Base-by-base conservation (phyloP, 2,329 filamentous ascomycete species). In the Talaromyces sp. region DNA sequence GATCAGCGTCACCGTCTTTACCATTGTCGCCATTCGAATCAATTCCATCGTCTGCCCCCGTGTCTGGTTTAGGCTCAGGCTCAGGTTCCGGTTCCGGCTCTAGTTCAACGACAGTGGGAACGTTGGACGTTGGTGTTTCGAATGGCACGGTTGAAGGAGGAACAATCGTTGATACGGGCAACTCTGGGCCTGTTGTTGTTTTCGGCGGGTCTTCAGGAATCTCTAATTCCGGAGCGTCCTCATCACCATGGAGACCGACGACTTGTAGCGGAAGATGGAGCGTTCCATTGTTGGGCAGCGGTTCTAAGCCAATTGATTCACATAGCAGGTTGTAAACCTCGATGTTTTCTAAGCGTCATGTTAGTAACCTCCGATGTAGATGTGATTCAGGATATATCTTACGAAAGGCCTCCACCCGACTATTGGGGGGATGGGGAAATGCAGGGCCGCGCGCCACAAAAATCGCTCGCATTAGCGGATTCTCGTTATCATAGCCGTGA, bases 301-400 rank as follows among this genome's bases (percentile, higher is more conserved):
- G 90, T 4, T 74, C 73, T 60, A 97, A 78, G 12, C 88, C 87
- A 27, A 97, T 76, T 0, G 90, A 92, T 75, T 97, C 92, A 72
- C 93, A 97, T 51, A 97, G 76, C 63, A 97, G 90, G 69, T 96
- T 96, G 77, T 97, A 97, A 9, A 97, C 89, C 69, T 97, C 90
- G 61, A 86, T 92, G 65, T 97, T 97, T 84, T 97, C 90, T 93
- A 67, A 26, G 19, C 17, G 21, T 19, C 4, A 14, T 31, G 27
- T 62, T 57, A 62, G 53, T 57, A 38, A 3, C 19, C 19, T 24
- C 14, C 27, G 48, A 19, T 38, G 29, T 29, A 19, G n/a, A 43
- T 2, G 41, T 19, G 2, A 43, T 31, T 3, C 5, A 27, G 32
- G 5, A 48, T 14, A 2, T 24, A n/a, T 84, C 89, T 84, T 83